Percentiles rank a stretch among this genome's conserved stretches.
Conservation (phyloP, 768 basidiomycete species). For the Pleurotus ostreatus region DNA sequence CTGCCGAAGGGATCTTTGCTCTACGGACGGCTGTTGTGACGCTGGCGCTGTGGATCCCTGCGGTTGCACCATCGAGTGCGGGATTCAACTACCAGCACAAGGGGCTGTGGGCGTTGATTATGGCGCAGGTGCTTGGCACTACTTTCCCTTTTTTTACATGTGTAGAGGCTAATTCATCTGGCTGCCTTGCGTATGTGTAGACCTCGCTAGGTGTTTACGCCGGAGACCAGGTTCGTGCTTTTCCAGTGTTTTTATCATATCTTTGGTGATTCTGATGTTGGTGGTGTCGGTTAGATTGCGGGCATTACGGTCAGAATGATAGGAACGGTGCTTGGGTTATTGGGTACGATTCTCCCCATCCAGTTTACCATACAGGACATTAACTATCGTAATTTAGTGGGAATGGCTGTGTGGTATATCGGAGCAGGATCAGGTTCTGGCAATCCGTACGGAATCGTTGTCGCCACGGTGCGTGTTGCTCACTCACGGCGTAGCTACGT, state of each 20-base stretch:
- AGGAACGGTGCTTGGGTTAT: too few species aligned
- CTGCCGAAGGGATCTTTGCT: conserved; percentile 42
- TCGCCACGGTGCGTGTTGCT: conserved; percentile 22
- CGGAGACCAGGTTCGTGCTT: too few species aligned
- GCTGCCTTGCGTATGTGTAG: neutral
- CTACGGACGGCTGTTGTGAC: conserved; percentile 47
- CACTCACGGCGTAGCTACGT: neutral
- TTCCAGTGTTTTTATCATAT: too few species aligned
- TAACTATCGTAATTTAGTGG: neutral
- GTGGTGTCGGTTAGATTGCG: too few species aligned
- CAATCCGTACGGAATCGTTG: conserved; percentile 51
- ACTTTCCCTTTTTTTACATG: neutral
- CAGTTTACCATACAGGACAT: neutral
- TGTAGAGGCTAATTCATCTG: too few species aligned
- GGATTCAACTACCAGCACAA: conserved; percentile 41
- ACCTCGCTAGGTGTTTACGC: conserved; percentile 18
- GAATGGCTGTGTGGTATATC: conserved; percentile 10
- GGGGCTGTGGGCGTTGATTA: conserved; percentile 54
- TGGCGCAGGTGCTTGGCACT: conserved; percentile 35
- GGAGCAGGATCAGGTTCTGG: conserved; percentile 43
- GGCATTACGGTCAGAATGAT: too few species aligned
- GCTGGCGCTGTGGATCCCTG: conserved; percentile 48
- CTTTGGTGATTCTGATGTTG: too few species aligned
- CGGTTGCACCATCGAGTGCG: conserved; percentile 36
- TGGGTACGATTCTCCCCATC: too few species aligned